These are phyloP conservation scores for Juncus effusus DNA, from an alignment of 176 grass and related monocot genomes.

Conservation along the genomic window DNA sequence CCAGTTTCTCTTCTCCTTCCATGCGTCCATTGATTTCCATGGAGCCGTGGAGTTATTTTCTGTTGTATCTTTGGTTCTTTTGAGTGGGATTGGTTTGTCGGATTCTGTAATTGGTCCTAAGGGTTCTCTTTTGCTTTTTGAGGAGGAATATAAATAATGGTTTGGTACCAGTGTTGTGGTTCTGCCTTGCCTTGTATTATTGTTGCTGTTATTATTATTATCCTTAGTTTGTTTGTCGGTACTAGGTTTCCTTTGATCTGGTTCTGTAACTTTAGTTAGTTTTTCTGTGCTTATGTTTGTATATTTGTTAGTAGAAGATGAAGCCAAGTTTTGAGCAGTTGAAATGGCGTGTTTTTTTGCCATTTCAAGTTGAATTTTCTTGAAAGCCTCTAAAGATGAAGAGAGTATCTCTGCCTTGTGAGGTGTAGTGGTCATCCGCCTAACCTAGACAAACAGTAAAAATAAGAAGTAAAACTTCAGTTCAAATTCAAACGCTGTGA, in stretches of 20 bases:
- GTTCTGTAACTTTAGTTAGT: slow-evolving; percentile 13
- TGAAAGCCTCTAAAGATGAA: slow-evolving; percentile 98
- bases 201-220: slow-evolving; percentile 33
- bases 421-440: slow-evolving; percentile 92
- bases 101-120: slow-evolving; percentile 69
- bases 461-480: neutral
- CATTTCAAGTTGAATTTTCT: slow-evolving; percentile 82
- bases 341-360: slow-evolving; percentile 61
- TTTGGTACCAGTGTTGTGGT: slow-evolving; percentile 29
- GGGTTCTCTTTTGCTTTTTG: slow-evolving; percentile 64
- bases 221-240: slow-evolving; percentile 39
- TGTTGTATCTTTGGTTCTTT: slow-evolving; percentile 49
- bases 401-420: slow-evolving; percentile 99
- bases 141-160: slow-evolving; percentile 37
- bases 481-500: neutral
- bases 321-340: slow-evolving; percentile 35
- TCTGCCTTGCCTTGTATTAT: slow-evolving; percentile 44
- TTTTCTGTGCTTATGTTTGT: slow-evolving; percentile 20
- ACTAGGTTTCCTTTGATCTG: slow-evolving; percentile 13
- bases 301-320: slow-evolving; percentile 24
- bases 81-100: slow-evolving; percentile 49
- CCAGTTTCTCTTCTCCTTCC: slow-evolving; percentile 99
- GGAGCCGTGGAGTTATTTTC: slow-evolving; percentile 65
- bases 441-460: slow-evolving; percentile 49
- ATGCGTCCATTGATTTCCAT: slow-evolving; percentile 95